Base-by-base conservation (phyloP, 2,329 filamentous ascomycete genomes). In the Epicoccum nigrum region DNA sequence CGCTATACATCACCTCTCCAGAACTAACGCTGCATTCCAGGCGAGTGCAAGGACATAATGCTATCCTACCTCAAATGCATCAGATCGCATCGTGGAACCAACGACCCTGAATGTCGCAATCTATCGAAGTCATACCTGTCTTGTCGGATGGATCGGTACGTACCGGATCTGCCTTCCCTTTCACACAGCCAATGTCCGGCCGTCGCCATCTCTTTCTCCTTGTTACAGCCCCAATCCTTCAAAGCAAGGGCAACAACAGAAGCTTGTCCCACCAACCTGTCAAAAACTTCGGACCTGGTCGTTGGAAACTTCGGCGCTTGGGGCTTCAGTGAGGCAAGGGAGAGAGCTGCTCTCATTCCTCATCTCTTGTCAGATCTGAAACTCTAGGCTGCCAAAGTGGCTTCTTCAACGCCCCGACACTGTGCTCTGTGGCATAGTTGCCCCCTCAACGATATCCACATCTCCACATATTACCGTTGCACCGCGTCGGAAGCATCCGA, bases 111-210 rank as follows among this genome's bases (percentile, higher is more conserved):
- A 68, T 99, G 94, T 72, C 87, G 94, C 50, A 79, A 85, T 67
- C 76, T 97, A 46, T 92, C 92, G 54, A 97, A 97, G 77, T 83
- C 85, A 23, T 99, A 99, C 73, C 79, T 99, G 45, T 79, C 85
- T 41, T 99, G 94, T 74, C 86, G 94, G 40, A 99, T 99, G 94
- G 93, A 97, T 63, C 85, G 87, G 92, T 96, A 79, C 70, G 86
- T 77, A 63, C 54, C 56, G 45, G 31, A 30, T 43, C 23, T 48
- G 54, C 50, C 44, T 54, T 54, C 59, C 55, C 55, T 42, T 43
- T 54, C 55, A 56, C 28, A 39, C 40, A 51, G 25, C 52, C 49
- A 52, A 32, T 43, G 13, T 34, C 44, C 49, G 51, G 48, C 21
- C 34, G n/a, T 30, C 39, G 34, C 45, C 35, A 42, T 54, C 41